Percentiles rank a stretch among this genome's conserved stretches.
These are phyloP conservation scores for Leccinum subgranulosum DNA, from an alignment of 768 basidiomycete genomes.

Conservation along the genomic window DNA sequence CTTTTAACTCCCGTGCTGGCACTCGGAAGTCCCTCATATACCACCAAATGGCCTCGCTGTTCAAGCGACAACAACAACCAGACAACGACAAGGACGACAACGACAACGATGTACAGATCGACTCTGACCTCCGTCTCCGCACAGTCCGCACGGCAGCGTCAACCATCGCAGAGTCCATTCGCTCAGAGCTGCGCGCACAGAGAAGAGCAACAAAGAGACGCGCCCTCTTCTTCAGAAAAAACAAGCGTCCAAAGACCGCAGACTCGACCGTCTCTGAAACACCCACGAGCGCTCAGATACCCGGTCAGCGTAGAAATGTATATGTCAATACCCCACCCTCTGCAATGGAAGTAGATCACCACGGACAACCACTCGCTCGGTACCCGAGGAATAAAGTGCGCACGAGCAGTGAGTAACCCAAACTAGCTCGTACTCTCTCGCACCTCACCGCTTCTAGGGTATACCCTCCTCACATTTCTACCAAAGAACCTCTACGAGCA, in stretches of 20 bases:
- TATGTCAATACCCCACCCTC: slow-evolving; percentile 77
- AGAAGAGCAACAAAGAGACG: slow-evolving; percentile 50
- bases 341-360: slow-evolving; percentile 57
- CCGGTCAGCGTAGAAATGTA: slow-evolving; percentile 65
- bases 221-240: slow-evolving; percentile 56
- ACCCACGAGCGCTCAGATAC: slow-evolving; percentile 29
- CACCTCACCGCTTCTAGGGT: slow-evolving; percentile 50
- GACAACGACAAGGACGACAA: slow-evolving; percentile 27
- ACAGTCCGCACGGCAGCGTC: slow-evolving; percentile 93
- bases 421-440: neutral
- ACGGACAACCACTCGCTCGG: slow-evolving; percentile 75
- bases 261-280: slow-evolving; percentile 31
- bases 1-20: slow-evolving; percentile 37
- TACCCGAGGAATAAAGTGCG: slow-evolving; percentile 92
- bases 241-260: slow-evolving; percentile 40
- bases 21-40: neutral
- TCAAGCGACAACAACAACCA: slow-evolving; percentile 18
- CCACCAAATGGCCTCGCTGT: neutral
- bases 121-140: slow-evolving; percentile 82
- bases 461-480: slow-evolving; percentile 85
- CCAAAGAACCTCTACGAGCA: slow-evolving; percentile 96
- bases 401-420: slow-evolving; percentile 72
- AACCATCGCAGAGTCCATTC: slow-evolving; percentile 83
- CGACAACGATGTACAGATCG: slow-evolving; percentile 66
- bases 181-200: slow-evolving; percentile 68